These are phyloP conservation scores for Syncephalis fuscata DNA, from an alignment of 371 early-diverging fungal species.

Conservation along the genomic window DNA sequence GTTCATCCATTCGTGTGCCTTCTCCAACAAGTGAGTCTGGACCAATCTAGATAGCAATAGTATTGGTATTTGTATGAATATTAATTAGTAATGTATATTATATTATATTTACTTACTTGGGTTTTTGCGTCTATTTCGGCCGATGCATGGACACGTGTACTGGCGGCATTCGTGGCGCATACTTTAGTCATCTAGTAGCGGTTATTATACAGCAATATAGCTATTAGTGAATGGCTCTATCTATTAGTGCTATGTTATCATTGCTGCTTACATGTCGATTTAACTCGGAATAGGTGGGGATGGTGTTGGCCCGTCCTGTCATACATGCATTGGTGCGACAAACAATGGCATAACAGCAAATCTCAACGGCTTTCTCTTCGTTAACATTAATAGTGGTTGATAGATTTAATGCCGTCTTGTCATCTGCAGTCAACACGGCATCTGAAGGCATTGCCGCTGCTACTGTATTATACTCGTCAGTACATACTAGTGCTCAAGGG, in stretches of 20 bases:
- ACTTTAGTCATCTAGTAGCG: constrained; percentile 26
- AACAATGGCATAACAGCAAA: constrained; percentile 39
- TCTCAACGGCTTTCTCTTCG: constrained; percentile 13
- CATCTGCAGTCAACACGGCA: too few relatives aligned
- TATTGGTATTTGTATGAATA: not conserved
- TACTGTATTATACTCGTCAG: too few relatives aligned
- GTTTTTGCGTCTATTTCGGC: constrained; percentile 40
- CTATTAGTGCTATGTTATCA: not conserved
- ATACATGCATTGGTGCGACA: constrained; percentile 22
- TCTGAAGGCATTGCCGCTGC: too few relatives aligned
- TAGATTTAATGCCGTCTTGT: too few relatives aligned
- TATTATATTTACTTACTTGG: constrained; percentile 1
- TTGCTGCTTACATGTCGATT: constrained; percentile 53
- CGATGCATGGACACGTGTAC: constrained; percentile 33
- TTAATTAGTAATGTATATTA: not conserved
- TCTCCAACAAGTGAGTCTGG: constrained; percentile 84
- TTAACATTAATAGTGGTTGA: constrained; percentile 1
- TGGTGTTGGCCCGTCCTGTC: constrained; percentile 59
- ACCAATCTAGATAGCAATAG: constrained; percentile 18
- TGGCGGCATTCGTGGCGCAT: constrained; percentile 12
- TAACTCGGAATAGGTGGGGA: constrained; percentile 67
- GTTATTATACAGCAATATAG: constrained; percentile 2
- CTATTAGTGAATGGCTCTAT: not conserved
- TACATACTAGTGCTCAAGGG: too few relatives aligned
- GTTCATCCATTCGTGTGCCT: constrained; percentile 73